Conservation (phyloP, 345 rosid species). For the Rhodamnia argentea region DNA sequence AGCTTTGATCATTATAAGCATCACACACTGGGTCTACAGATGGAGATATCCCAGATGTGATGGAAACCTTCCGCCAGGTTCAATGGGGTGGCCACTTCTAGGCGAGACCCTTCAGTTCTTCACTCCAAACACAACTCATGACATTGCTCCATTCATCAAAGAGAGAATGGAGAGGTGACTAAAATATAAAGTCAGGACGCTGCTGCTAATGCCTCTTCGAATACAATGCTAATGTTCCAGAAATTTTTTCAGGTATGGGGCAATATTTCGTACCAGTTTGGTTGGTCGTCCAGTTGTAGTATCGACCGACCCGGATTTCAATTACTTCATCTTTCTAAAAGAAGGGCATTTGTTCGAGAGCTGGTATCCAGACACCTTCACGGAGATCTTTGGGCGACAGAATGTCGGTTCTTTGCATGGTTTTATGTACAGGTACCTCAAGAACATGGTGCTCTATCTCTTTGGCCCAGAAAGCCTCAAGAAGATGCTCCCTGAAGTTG, state of each 20-base stretch:
- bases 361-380: conserved; percentile 96
- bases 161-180: conserved; percentile 58
- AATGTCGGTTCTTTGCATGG: conserved; percentile 94
- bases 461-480: conserved; percentile 76
- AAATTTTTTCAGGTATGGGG: conserved; percentile 52
- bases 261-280: conserved; percentile 71
- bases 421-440: conserved; percentile 84
- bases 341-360: conserved; percentile 81
- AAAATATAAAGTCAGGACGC: background rate
- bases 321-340: conserved; percentile 76
- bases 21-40: conserved; percentile 46
- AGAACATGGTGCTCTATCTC: conserved; percentile 76
- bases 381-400: conserved; percentile 75
- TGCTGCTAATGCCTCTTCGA: background rate
- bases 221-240: background rate
- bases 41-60: conserved; percentile 85
- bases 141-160: conserved; percentile 55
- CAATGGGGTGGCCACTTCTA: conserved; percentile 81
- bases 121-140: conserved; percentile 49
- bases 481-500: conserved; percentile 77
- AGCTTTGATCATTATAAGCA: conserved; percentile 35
- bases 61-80: conserved; percentile 93
- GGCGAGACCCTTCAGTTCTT: conserved; percentile 85
- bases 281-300: conserved; percentile 76
- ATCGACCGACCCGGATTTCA: conserved; percentile 89